These are phyloP conservation scores for Backusella parvicylindrica DNA, from an alignment of 192 early-diverging fungal genomes.

Conservation along the genomic window DNA sequence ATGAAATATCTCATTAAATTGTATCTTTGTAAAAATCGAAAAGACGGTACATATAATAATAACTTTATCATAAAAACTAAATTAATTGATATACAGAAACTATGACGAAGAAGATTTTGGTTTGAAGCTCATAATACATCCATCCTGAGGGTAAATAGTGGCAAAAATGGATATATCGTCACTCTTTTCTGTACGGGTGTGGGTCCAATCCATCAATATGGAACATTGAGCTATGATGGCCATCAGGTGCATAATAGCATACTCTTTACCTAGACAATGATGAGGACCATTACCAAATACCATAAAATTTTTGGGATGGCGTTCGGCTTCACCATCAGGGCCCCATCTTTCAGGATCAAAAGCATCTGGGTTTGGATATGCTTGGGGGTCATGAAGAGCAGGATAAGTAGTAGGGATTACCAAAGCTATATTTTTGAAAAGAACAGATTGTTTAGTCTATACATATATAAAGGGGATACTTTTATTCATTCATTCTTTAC, in stretches of 20 bases:
- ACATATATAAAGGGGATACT: not conserved
- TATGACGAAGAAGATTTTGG: constrained; percentile 9
- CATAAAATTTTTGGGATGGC: constrained; percentile 39
- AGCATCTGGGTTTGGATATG: constrained; percentile 34
- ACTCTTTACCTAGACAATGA: constrained; percentile 38
- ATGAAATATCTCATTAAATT: not conserved
- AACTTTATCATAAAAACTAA: not conserved
- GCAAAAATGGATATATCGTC: constrained; percentile 42
- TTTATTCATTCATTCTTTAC: not conserved
- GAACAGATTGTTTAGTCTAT: not conserved
- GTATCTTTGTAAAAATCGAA: not conserved
- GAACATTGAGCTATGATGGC: constrained; percentile 25
- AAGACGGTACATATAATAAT: not conserved
- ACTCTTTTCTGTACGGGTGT: constrained; percentile 33
- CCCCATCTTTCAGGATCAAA: constrained; percentile 41
- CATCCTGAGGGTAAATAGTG: constrained; percentile 40
- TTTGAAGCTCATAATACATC: constrained; percentile 34
- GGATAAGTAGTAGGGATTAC: constrained; percentile 40
- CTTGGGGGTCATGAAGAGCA: constrained; percentile 36
- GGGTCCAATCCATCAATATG: constrained; percentile 18
- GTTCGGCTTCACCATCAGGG: constrained; percentile 27
- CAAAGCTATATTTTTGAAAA: constrained; percentile 18
- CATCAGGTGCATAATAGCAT: constrained; percentile 36
- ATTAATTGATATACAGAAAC: not conserved
- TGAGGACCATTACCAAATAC: constrained; percentile 41